Conservation (phyloP, 768 basidiomycete genomes). For the Termitomyces sp. region DNA sequence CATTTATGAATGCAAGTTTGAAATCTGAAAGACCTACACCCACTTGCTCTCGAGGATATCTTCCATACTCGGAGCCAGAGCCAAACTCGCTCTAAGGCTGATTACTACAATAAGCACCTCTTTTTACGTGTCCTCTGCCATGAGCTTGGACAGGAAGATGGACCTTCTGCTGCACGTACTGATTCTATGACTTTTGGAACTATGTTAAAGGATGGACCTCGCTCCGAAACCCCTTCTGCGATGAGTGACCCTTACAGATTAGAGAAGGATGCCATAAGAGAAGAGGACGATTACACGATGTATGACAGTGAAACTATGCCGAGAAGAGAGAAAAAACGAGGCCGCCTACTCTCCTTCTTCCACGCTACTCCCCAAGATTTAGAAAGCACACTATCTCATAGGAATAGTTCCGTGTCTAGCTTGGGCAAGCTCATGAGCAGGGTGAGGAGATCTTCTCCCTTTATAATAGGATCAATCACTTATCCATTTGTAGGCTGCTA, state of each 20-base stretch:
- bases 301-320: slow-evolving; percentile 5
- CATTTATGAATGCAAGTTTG: background rate
- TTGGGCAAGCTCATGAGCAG: slow-evolving; percentile 11
- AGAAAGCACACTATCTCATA: slow-evolving; percentile 10
- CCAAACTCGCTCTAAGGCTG: slow-evolving; percentile 58
- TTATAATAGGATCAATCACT: background rate
- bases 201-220: slow-evolving; percentile 24
- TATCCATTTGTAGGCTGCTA: slow-evolving; percentile 8
- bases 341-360: slow-evolving; percentile 6
- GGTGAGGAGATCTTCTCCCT: background rate
- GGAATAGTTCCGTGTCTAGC: slow-evolving; percentile 6
- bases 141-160: slow-evolving; percentile 36
- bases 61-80: slow-evolving; percentile 48
- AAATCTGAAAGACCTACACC: slow-evolving; percentile 50
- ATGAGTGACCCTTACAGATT: slow-evolving; percentile 3
- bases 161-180: slow-evolving; percentile 2
- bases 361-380: slow-evolving; percentile 9
- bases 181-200: slow-evolving; percentile 19
- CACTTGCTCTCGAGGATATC: slow-evolving; percentile 67
- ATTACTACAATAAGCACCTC: slow-evolving; percentile 67
- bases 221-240: slow-evolving; percentile 32
- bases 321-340: slow-evolving; percentile 6
- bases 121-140: slow-evolving; percentile 70
- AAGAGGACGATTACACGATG: slow-evolving; percentile 9
- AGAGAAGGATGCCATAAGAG: slow-evolving; percentile 4